These are phyloP conservation scores for Straminergon stramineum DNA, from an alignment of 225 moss, liverwort and hornwort genomes.

Conservation along the genomic window DNA sequence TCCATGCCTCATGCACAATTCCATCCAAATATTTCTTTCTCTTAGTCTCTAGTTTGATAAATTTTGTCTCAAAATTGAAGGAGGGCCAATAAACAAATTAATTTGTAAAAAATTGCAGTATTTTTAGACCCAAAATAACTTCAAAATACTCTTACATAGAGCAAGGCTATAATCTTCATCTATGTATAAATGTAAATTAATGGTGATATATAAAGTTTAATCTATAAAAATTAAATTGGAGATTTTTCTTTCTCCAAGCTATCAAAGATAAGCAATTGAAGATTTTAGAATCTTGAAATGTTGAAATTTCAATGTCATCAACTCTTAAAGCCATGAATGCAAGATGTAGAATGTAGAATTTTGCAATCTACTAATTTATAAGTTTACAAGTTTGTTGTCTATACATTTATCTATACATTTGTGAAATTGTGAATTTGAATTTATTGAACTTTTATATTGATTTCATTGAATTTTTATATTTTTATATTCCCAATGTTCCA, in stretches of 20 bases:
- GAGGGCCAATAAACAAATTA: rapidly evolving
- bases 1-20: background rate
- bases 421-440: background rate
- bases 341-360: no score
- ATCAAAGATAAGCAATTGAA: background rate
- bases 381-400: background rate
- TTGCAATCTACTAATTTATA: background rate
- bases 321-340: background rate
- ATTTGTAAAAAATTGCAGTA: rapidly evolving
- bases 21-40: rapidly evolving
- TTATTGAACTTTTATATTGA: background rate
- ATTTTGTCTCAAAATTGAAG: background rate
- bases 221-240: rapidly evolving
- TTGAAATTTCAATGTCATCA: background rate
- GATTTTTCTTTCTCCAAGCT: background rate
- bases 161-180: background rate
- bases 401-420: background rate
- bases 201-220: no score
- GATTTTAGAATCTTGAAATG: background rate
- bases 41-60: no score
- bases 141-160: background rate
- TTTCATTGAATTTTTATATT: background rate
- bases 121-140: background rate
- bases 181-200: background rate
- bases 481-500: background rate